A percentile compares a stretch with the other conserved stretches of the same genome.
These are phyloP conservation scores for Salix dunnii DNA, from an alignment of 345 rosid genomes.

Conservation along the genomic window DNA sequence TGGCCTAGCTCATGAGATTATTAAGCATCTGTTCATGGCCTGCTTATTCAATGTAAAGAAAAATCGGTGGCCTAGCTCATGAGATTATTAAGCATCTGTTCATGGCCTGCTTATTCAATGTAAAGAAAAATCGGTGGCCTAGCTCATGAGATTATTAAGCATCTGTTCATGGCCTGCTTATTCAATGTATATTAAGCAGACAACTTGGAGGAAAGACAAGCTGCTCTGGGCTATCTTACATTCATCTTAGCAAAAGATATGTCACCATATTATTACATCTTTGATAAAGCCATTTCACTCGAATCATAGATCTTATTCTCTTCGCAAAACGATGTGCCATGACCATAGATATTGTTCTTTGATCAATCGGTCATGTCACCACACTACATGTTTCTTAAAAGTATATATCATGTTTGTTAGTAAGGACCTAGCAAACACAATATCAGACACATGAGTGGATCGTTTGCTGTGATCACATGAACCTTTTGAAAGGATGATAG, in stretches of 20 bases:
- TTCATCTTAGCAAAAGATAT: too few relatives aligned
- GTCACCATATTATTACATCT: background rate
- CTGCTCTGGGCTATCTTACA: background rate
- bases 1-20: slow-evolving; percentile 3
- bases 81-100: background rate
- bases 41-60: background rate
- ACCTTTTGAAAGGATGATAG: slow-evolving; percentile 10
- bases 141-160: background rate
- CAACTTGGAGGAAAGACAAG: background rate
- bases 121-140: background rate
- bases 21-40: background rate
- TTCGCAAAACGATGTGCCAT: background rate
- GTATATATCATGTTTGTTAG: background rate
- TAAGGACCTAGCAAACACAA: background rate
- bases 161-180: background rate
- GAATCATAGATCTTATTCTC: slow-evolving; percentile 1
- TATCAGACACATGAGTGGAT: background rate
- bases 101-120: background rate
- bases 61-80: background rate
- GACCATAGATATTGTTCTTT: background rate
- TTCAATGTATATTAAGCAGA: background rate
- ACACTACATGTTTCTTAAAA: background rate
- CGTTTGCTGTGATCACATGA: slow-evolving; percentile 4
- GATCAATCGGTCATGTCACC: background rate
- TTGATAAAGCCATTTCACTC: background rate